Base-by-base conservation (phyloP, 495 filamentous ascomycete genomes). In the Talaromyces ruber region DNA sequence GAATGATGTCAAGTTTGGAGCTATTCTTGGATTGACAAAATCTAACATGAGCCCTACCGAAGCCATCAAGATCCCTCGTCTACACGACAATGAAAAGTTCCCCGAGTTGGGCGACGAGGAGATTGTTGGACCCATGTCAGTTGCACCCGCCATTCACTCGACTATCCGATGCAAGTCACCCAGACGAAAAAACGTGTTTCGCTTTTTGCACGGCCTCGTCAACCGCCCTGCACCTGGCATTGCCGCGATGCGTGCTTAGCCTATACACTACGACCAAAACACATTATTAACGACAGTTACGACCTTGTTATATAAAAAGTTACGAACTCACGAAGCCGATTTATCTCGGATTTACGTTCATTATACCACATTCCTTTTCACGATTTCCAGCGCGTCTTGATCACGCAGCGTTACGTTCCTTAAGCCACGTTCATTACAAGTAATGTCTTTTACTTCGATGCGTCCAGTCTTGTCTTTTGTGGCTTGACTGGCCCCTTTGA, bases 51-150 rank as follows among this genome's bases (percentile, higher is more conserved):
- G 64, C 3, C 66, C 73, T 11, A 65, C 74, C 3, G 66, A 74
- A 16, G 71, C 73, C 6, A 76, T 83, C 62, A 84, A 82, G 63
- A 81, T 88, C 16, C 87, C 87, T 4, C 77, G 81, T 16, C 76
- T 90, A 54, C 83, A 86, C 52, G 76, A 82, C 63, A 84, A 85
- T 70, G 86, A 90, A 62, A 96, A 96, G 73, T 97, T 96, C 65
- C 91, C 89, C 26, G 85, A 89, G 63, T 82, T 93, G 55, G 92
- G 90, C 28, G 91, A 96, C 65, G 86, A 91, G 60, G 91, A 95
- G 69, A 94, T 96, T 62, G 91, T 97, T 14, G 93, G 92, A 1
- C 92, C 93, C 3, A 97, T 97, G 93, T 84, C 71, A 29, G 75
- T 78, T 50, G 71, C 72, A 18, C 72, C 77, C n/a, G 70, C 76